Evolutionary conservation across 2,329 filamentous ascomycete species (phyloP).

Genomic region (Corniculantispora saksenae): DNA sequence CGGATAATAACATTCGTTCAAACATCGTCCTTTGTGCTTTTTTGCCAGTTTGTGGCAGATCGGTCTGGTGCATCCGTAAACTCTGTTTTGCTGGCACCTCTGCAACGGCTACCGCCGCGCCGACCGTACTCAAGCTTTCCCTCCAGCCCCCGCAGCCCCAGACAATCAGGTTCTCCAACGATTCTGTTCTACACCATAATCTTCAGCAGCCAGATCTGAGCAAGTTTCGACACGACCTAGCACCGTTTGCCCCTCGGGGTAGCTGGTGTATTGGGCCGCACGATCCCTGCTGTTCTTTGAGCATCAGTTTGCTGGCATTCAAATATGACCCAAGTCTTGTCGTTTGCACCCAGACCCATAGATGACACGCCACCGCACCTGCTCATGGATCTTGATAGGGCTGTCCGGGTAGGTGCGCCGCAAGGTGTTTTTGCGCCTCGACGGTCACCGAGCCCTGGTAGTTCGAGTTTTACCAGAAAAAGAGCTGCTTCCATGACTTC

Average conservation of each 20-base stretch:
- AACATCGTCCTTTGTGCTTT: background rate
- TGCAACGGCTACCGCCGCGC: background rate
- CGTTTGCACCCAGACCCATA: constrained; percentile 27
- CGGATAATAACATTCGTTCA: constrained; percentile 7
- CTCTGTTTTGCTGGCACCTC: constrained; percentile 8
- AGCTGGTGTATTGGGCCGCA: background rate
- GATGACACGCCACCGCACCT: constrained; percentile 25
- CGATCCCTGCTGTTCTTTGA: constrained; percentile 6
- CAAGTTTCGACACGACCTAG: constrained; percentile 2
- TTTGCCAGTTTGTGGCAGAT: background rate
- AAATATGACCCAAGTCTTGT: constrained; percentile 30
- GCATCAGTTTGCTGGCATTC: constrained; percentile 13
- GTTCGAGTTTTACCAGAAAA: constrained; percentile 35
- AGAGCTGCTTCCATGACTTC: constrained; percentile 48
- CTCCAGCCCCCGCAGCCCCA: constrained; percentile 12
- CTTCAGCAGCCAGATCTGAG: background rate
- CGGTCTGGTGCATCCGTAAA: background rate
- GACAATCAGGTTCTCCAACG: background rate
- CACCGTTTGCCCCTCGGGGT: background rate
- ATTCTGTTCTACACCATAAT: background rate
- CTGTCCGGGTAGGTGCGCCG: constrained; percentile 21
- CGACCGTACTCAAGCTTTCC: background rate
- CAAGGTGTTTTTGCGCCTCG: constrained; percentile 19
- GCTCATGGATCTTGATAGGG: constrained; percentile 26
- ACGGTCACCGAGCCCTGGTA: constrained; percentile 20